Evolutionary conservation across 495 filamentous ascomycete species (phyloP), one percentile per base, ranked within the genome.

Genomic region (Annulohypoxylon bovei): DNA sequence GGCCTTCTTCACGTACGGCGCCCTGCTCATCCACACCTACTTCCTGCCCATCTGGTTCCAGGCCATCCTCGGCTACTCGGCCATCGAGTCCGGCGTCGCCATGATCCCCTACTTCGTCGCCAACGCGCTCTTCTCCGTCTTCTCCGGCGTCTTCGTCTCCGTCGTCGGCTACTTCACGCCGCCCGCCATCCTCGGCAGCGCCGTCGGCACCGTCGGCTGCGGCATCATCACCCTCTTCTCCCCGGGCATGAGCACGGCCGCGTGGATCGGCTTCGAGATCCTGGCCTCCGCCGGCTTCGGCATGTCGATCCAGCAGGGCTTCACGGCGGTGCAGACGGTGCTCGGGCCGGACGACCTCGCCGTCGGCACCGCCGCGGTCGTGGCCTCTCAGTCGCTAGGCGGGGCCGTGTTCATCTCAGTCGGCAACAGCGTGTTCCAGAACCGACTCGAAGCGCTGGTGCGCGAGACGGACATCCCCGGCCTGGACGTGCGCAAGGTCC

Each of bases 21-120:
- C 83, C 0, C 90, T 91, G 76, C 86, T 93, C 47, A 71, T 91
- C 16, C 74, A 88, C 8, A 76, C 88, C 22, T 91, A 86, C 33
- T 88, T 89, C 81, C 79, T 94, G 6, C 92, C 92, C 0, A 89
- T 94, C 70, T 95, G 89, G 89, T 93, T 95, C 82, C 92, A 95
- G 71, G 89, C 91, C 4, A 88, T 94, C 75, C 90, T 92, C 67
- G 85, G 83, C 47, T 86, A 85, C 28, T 80, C 83, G 0, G 87
- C 92, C n/a, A 85, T 87, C 6, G 81, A 86, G 33, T 90, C 89
- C 3, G 92, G 92, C 11, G 88, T 93, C 68, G 85, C 85, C 72
- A 90, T 86, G 52, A 80, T 94, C 8, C 91, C 92, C 0, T 79
- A 89, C 70, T 85, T 93, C 56, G 81, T 92, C 5, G 75, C 77